Conservation (phyloP, 2,329 filamentous ascomycete species). For the Immersiporthe knoxdaviesiana region DNA sequence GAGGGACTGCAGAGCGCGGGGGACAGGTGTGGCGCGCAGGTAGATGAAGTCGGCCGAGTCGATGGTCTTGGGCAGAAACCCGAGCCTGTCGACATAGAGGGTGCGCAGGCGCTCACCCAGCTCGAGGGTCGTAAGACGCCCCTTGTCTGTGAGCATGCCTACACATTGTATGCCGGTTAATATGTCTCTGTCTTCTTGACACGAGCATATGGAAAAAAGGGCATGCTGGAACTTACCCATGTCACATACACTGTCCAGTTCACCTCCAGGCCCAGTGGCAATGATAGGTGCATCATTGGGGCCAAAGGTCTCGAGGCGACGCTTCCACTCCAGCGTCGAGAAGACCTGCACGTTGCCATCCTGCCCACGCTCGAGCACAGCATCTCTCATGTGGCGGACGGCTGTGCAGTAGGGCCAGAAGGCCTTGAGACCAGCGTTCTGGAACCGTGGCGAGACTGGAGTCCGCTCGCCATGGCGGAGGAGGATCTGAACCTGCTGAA, state of each 20-base stretch:
- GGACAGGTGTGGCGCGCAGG: slow-evolving; percentile 73
- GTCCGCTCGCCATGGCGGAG: slow-evolving; percentile 81
- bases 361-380: slow-evolving; percentile 49
- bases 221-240: slow-evolving; percentile 42
- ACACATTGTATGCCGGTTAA: neutral
- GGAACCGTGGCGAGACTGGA: slow-evolving; percentile 85
- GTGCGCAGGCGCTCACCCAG: slow-evolving; percentile 69
- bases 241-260: slow-evolving; percentile 82
- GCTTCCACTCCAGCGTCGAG: slow-evolving; percentile 61
- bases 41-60: slow-evolving; percentile 63
- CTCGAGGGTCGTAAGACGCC: slow-evolving; percentile 70
- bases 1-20: slow-evolving; percentile 75
- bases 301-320: slow-evolving; percentile 83
- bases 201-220: too few species aligned
- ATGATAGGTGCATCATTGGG: slow-evolving; percentile 69
- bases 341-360: slow-evolving; percentile 42
- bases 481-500: slow-evolving; percentile 88
- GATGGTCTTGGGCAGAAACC: slow-evolving; percentile 67
- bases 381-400: slow-evolving; percentile 67
- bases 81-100: slow-evolving; percentile 75
- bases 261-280: slow-evolving; percentile 67
- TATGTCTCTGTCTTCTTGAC: neutral
- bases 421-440: slow-evolving; percentile 69
- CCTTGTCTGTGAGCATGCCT: slow-evolving; percentile 74
- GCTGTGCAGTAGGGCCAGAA: slow-evolving; percentile 92